Base-by-base conservation (phyloP, 2,329 filamentous ascomycete species). In the Teratosphaeria epicoccoides region DNA sequence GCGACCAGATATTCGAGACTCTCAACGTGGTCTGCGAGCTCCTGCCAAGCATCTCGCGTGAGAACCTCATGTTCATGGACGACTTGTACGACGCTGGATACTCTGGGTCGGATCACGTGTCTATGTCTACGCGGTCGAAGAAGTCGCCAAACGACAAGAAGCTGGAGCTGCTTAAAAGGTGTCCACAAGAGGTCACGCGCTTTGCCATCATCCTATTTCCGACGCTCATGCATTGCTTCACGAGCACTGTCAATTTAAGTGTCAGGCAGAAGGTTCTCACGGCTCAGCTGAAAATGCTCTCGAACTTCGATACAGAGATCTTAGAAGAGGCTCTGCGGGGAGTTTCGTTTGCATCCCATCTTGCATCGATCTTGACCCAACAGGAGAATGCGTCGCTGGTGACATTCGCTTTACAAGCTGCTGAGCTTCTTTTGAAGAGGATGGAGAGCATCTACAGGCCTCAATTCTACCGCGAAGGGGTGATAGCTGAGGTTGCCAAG, bases 231-330 rank as follows among this genome's bases (percentile, higher is more conserved):
- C 90, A 98, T 67, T 91, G 90, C 0, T 98, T 95, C 65, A 96
- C 93, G 10, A 97, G 93, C 69, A 98, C 93, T 0, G 91, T 98
- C 57, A 98, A 98, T 64, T 73, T 97, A 14, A 88, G 82, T 52
- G 93, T 98, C 40, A 85, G 94, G 22, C 88, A 97, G 66, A 96
- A 95, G 70, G 93, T 98, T 2, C 77, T 98, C 28, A 88, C 83
- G 20, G 93, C 91, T n/a, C 93, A 98, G 64, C 74, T 97, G 44
- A 97, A 97, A 72, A 97, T 98, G 88, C 78, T 98, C 9, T 95
- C 89, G 11, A 95, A 96, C 58, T 73, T 98, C n/a, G 88, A 96
- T 60, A 83, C 82, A 43, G 76, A 79, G 33, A 88, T 98, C 48
- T 78, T 98, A 3, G 79, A 88, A 55, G 91, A 96, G 61, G 86